Conservation (phyloP, 1,284 basidiomycete species). For the Pisolithus thermaeus region DNA sequence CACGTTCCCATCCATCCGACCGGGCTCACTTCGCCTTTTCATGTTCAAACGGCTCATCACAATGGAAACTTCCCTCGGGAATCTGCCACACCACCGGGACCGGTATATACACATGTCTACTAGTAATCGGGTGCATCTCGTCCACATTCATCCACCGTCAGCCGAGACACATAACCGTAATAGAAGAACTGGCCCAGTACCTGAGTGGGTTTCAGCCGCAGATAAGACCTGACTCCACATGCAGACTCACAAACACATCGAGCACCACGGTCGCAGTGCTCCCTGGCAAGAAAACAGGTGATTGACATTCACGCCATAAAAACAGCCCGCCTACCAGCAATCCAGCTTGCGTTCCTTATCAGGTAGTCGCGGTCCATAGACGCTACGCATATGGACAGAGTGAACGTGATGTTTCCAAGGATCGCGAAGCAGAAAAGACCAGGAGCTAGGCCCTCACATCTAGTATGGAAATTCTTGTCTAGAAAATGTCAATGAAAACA, state of each 20-base stretch:
- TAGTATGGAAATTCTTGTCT: constrained; percentile 81
- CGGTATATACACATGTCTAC: not conserved
- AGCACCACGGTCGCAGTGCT: constrained; percentile 66
- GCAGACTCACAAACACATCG: constrained; percentile 62
- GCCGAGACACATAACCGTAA: constrained; percentile 45
- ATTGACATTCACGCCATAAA: constrained; percentile 1
- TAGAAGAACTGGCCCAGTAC: constrained; percentile 71
- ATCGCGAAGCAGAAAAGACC: constrained; percentile 92
- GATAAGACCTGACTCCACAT: constrained; percentile 9
- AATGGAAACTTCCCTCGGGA: too few relatives aligned
- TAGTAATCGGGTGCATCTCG: constrained; percentile 7
- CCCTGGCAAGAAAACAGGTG: constrained; percentile 37
- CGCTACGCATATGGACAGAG: constrained; percentile 74
- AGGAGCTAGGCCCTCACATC: constrained; percentile 86
- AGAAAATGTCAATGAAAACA: constrained; percentile 10
- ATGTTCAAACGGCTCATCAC: too few relatives aligned
- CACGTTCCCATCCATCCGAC: constrained; percentile 20
- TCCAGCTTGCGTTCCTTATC: constrained; percentile 82
- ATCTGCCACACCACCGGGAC: too few relatives aligned
- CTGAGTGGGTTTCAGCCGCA: constrained; percentile 30
- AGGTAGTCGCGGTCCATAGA: constrained; percentile 72
- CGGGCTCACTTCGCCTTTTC: constrained; percentile 7
- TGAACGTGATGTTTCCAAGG: constrained; percentile 80
- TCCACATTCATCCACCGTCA: constrained; percentile 22
- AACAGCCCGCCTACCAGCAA: constrained; percentile 59